Percentiles rank a stretch among this genome's conserved stretches.
phyloP scores from a whole-genome alignment of 2,329 filamentous ascomycete genomes.

The Xylariaceae sp. region DNA sequence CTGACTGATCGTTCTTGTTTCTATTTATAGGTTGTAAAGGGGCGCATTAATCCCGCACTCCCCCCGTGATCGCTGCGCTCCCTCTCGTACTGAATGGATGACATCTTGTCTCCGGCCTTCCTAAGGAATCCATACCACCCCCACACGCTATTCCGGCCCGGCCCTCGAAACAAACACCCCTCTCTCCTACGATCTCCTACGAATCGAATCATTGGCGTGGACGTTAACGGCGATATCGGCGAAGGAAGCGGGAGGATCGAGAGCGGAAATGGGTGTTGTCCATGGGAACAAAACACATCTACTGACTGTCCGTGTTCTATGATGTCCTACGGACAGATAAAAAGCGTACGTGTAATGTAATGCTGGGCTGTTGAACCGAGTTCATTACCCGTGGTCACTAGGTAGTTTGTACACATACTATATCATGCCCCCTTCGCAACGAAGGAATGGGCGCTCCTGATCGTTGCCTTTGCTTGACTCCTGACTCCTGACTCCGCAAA shows the following conservation, averaged over 20 bases:
- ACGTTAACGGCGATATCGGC: background rate
- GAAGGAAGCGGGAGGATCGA: background rate
- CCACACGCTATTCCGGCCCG: background rate
- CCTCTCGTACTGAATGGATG: conserved; percentile 8
- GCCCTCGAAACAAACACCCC: background rate
- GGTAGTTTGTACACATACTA: too few species aligned
- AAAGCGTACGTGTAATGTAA: too few species aligned
- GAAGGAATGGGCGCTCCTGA: too few species aligned
- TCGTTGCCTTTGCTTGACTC: too few species aligned
- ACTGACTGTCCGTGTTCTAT: too few species aligned
- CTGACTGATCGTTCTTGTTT: conserved; percentile 31
- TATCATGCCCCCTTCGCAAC: too few species aligned
- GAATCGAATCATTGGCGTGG: conserved; percentile 1
- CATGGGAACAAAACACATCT: too few species aligned
- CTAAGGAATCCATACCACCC: background rate
- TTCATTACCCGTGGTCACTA: too few species aligned
- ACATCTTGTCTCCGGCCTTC: background rate
- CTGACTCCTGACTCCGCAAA: too few species aligned
- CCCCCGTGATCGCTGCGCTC: conserved; percentile 3
- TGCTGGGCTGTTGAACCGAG: too few species aligned
- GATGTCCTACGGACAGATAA: too few species aligned
- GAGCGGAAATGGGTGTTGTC: background rate
- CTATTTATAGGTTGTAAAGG: conserved; percentile 33
- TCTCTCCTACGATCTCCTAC: background rate
- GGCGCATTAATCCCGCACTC: conserved; percentile 16